A percentile compares a stretch with the other conserved stretches of the same genome.
phyloP scores from a whole-genome alignment of 306 rosid genomes.

The Ochetophila trinervis region DNA sequence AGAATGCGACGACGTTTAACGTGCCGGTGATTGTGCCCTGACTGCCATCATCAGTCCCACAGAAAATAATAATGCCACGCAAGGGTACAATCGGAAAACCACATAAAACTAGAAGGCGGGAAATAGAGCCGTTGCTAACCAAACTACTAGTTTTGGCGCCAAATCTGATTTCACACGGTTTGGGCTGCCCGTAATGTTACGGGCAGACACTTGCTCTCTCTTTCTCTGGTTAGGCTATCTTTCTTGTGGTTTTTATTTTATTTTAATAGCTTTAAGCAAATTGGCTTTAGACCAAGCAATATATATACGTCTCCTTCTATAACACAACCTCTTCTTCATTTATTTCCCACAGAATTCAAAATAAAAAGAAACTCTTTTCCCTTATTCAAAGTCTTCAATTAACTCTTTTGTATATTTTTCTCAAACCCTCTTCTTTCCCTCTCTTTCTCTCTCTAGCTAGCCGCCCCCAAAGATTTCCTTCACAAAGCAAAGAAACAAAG shows the following conservation, averaged over 20 bases:
- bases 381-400: constrained; percentile 21
- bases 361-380: constrained; percentile 11
- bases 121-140: constrained; percentile 86
- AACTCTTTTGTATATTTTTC: constrained; percentile 10
- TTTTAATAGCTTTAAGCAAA: constrained; percentile 29
- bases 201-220: constrained; percentile 50
- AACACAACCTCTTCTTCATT: constrained; percentile 21
- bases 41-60: constrained; percentile 41
- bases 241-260: no score
- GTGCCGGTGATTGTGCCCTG: constrained; percentile 37
- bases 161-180: constrained; percentile 34
- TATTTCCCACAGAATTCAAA: constrained; percentile 8
- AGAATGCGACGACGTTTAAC: constrained; percentile 38
- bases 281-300: constrained; percentile 20
- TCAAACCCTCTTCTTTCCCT: constrained; percentile 32
- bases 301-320: constrained; percentile 16
- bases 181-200: constrained; percentile 65
- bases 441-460: constrained; percentile 24
- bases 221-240: not conserved
- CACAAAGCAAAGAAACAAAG: constrained; percentile 26
- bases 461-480: constrained; percentile 7
- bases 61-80: constrained; percentile 19
- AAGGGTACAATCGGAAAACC: constrained; percentile 31
- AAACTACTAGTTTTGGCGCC: constrained; percentile 48
- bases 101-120: constrained; percentile 56